Conservation (phyloP, 352 stramenopile genomes). For the Phytophthora fragariae region DNA sequence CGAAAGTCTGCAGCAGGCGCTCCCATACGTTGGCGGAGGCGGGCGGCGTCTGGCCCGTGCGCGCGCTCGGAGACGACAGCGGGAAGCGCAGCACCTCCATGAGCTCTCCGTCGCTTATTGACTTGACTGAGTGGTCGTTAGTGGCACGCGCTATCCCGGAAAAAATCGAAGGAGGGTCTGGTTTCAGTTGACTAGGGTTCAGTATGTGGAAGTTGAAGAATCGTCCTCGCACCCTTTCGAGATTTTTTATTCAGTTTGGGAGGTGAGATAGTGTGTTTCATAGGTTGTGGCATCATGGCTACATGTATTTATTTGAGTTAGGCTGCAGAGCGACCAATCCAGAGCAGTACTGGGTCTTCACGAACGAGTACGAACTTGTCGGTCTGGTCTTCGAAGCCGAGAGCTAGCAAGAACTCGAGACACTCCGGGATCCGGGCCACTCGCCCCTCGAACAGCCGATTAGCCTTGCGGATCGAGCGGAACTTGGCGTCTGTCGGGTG, state of each 20-base stretch:
- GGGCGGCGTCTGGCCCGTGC: not conserved
- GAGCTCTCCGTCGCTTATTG: not conserved
- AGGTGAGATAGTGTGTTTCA: not conserved
- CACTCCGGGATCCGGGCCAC: slow-evolving; percentile 61
- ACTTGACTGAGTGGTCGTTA: slow-evolving; percentile 23
- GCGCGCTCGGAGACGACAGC: slow-evolving; percentile 1
- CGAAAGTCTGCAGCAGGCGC: slow-evolving; percentile 61
- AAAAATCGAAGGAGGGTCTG: slow-evolving; percentile 16
- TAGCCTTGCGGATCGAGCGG: slow-evolving; percentile 71
- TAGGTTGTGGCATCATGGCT: not conserved
- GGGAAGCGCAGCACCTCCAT: slow-evolving; percentile 36
- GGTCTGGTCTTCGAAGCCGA: slow-evolving; percentile 73
- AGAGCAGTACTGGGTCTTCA: slow-evolving; percentile 73
- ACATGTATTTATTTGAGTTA: slow-evolving; percentile 10
- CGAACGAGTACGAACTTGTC: slow-evolving; percentile 64
- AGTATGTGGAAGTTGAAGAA: slow-evolving; percentile 17
- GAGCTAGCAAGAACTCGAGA: slow-evolving; percentile 67
- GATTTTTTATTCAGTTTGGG: slow-evolving; percentile 7
- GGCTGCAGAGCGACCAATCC: slow-evolving; percentile 57
- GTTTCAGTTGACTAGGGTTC: not conserved
- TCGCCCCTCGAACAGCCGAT: slow-evolving; percentile 61
- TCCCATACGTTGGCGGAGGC: slow-evolving; percentile 49
- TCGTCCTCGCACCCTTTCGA: slow-evolving; percentile 19
- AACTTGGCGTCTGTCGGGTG: slow-evolving; percentile 66
- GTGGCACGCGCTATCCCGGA: not conserved